Evolutionary conservation across 257 asterid genomes (phyloP).

Genomic region (Ophiorrhiza pumila): DNA sequence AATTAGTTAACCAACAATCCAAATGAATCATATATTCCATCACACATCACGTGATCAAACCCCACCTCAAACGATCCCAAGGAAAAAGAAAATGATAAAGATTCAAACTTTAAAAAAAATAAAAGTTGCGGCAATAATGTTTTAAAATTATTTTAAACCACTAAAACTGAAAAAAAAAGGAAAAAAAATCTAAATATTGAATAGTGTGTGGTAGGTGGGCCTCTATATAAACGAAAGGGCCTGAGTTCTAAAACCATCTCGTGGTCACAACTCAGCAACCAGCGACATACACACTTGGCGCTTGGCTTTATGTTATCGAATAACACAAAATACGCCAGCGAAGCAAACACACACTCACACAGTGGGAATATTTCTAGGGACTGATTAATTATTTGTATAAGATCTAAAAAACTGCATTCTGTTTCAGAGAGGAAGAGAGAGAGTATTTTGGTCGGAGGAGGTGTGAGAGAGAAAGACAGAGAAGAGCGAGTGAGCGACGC

Average conservation of each 20-base stretch:
- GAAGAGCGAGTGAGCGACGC: constrained; percentile 5
- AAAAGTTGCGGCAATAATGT: no score
- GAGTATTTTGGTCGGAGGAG: no score
- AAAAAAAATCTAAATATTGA: background rate
- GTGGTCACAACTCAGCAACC: constrained; percentile 9
- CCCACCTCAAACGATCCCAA: no score
- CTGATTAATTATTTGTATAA: background rate
- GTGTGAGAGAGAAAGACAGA: no score
- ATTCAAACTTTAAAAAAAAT: no score
- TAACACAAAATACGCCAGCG: constrained; percentile 17
- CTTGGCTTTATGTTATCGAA: background rate
- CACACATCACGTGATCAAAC: no score
- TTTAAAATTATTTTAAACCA: background rate
- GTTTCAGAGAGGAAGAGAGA: background rate
- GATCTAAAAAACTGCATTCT: background rate
- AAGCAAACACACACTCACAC: constrained; percentile 17
- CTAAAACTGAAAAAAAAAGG: background rate
- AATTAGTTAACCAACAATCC: no score
- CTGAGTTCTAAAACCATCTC: constrained; percentile 1
- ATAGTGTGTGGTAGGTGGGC: background rate
- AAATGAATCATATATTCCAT: no score
- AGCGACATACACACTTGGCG: constrained; percentile 7
- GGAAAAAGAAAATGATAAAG: no score
- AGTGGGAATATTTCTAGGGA: constrained; percentile 7
- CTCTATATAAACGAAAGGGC: background rate